Evolutionary conservation across 768 basidiomycete species (phyloP).

Genomic region (Hortiboletus campestris): DNA sequence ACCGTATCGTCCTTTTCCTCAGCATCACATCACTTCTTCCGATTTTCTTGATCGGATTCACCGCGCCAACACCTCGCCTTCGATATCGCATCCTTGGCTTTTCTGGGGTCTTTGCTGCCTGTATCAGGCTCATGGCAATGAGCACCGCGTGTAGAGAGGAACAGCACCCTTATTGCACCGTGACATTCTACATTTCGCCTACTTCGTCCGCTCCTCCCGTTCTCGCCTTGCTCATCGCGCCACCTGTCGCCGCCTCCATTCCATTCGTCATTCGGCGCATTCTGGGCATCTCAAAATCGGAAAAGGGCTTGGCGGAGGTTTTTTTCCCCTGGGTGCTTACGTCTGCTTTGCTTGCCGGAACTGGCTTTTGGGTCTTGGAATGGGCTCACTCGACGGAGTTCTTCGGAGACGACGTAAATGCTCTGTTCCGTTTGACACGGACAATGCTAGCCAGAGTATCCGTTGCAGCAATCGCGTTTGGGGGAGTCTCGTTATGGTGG

Average conservation of each 20-base stretch:
- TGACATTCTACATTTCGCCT: conserved; percentile 84
- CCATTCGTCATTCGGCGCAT: conserved; percentile 58
- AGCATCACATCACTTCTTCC: conserved; percentile 63
- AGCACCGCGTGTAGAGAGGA: conserved; percentile 95
- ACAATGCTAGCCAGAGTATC: conserved; percentile 62
- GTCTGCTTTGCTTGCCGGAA: conserved; percentile 56
- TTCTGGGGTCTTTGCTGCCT: conserved; percentile 59
- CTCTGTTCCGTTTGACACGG: conserved; percentile 48
- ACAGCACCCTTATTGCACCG: conserved; percentile 84
- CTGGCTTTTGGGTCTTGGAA: conserved; percentile 78
- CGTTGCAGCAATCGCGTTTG: conserved; percentile 49
- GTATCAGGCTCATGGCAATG: conserved; percentile 71
- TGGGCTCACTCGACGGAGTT: conserved; percentile 61
- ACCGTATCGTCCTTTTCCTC: conserved; percentile 75
- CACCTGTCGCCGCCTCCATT: conserved; percentile 53
- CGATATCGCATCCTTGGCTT: conserved; percentile 76
- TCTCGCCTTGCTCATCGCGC: conserved; percentile 53
- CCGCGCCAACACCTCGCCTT: conserved; percentile 66
- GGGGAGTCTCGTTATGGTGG: conserved; percentile 68
- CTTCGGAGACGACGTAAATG: conserved; percentile 41
- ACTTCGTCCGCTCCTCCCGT: conserved; percentile 64
- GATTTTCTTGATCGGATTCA: conserved; percentile 56
- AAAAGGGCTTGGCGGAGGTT: conserved; percentile 66
- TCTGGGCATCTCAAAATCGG: conserved; percentile 66
- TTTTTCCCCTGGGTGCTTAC: conserved; percentile 61